Base-by-base conservation (phyloP, 495 filamentous ascomycete species). In the Pyrenula massariospora region DNA sequence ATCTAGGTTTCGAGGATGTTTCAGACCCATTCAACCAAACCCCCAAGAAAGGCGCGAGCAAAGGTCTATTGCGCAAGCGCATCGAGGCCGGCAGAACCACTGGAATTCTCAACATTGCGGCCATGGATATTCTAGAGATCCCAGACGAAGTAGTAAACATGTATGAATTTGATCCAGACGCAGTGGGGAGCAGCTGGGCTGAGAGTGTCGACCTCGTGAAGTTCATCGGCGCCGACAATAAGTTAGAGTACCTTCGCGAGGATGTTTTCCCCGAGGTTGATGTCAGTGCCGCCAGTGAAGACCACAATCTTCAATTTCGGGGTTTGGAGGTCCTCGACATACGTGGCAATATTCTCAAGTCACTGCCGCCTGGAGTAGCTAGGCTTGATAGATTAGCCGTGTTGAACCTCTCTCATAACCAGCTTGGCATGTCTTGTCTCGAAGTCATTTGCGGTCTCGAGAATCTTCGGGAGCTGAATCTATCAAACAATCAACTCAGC, bases 201-300 rank as follows among this genome's bases (percentile, higher is more conserved):
- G 92, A 97, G 69, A 85, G 86, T 55, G 91, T 99, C 12, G 94
- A 97, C 66, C 73, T 99, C n/a, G 84, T 85, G 10, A 84, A 86
- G 55, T 81, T 99, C 52, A 82, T 91, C 60, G 91, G 87, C 25
- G 91, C 93, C 12, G 91, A 96, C 65, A 97, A 99, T 65, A 90
- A 96, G 64, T 65, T 99, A 56, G 80, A 85, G 61, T 71, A 76
- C 31, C 76, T 99, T 24, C 72, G 78, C 19, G 87, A 92, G 49
- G 66, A 74, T 0, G 71, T 89, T 12, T 94, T 95, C 65, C 91
- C 91, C 0, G 88, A 94, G 59, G 70, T 79, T 22, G 80, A 85
- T 56, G 69, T 76, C 0, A 68, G 77, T 25, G 74, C 79, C 24
- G 77, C 75, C 31, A 72, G 78, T 23, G 82, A 89, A 36, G 81